These are phyloP conservation scores for Saccharomycopsis crataegensis DNA, from an alignment of 1,139 yeast species.

Conservation along the genomic window DNA sequence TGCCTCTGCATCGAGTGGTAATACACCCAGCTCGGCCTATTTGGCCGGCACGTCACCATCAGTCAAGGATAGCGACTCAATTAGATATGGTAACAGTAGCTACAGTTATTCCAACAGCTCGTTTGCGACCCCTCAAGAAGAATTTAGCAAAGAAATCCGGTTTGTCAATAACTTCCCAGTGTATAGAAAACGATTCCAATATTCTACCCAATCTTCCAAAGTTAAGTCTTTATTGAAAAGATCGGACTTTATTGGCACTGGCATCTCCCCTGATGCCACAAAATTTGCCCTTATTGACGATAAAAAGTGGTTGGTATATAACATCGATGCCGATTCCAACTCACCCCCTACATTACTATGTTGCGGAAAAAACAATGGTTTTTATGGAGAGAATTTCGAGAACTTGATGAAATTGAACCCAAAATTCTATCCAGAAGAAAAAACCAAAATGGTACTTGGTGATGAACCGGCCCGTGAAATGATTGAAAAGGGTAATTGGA, in stretches of 20 bases:
- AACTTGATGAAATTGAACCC: conserved; percentile 25
- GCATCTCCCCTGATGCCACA: conserved; percentile 56
- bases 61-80: not conserved
- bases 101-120: not conserved
- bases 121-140: conserved; percentile 10
- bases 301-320: conserved; percentile 66
- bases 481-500: conserved; percentile 40
- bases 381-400: conserved; percentile 46
- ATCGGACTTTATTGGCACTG: conserved; percentile 50
- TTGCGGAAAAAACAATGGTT: conserved; percentile 65
- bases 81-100: not conserved
- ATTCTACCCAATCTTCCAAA: conserved; percentile 53
- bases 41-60: conserved; percentile 6
- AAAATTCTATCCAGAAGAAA: conserved; percentile 4
- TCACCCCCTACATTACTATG: conserved; percentile 51
- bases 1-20: not conserved
- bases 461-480: conserved; percentile 19
- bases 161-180: conserved; percentile 80
- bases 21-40: conserved; percentile 2
- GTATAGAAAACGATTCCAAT: conserved; percentile 60
- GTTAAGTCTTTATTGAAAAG: conserved; percentile 39
- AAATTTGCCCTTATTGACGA: conserved; percentile 60
- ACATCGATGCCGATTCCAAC: conserved; percentile 37
- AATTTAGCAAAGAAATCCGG: conserved; percentile 39
- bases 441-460: conserved; percentile 19